Conservation (phyloP, 225 moss, liverwort and hornwort genomes). For the Neckera pumila region DNA sequence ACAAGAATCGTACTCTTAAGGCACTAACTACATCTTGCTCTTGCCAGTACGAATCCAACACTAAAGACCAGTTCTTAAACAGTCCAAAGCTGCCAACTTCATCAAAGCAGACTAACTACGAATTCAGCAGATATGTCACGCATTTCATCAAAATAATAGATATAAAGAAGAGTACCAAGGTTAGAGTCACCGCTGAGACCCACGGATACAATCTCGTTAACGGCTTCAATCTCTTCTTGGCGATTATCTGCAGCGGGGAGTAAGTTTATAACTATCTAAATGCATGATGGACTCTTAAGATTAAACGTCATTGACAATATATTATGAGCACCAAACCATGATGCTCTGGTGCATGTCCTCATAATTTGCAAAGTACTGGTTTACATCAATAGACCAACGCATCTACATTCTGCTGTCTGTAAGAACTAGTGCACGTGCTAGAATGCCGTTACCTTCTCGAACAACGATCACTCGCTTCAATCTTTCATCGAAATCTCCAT, state of each 20-base stretch:
- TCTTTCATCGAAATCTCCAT: constrained; percentile 51
- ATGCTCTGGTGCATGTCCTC: neutral
- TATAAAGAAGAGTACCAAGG: constrained; percentile 25
- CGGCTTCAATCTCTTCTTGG: constrained; percentile 43
- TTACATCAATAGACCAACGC: neutral
- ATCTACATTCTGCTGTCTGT: neutral
- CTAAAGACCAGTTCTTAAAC: neutral
- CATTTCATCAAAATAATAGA: neutral
- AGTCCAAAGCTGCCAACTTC: neutral
- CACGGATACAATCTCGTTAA: constrained; percentile 65
- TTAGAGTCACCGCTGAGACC: constrained; percentile 38
- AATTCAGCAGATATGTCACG: neutral
- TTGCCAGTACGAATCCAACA: neutral
- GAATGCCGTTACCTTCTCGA: constrained; percentile 53
- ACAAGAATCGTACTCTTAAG: neutral
- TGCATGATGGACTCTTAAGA: neutral
- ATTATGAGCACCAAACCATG: neutral
- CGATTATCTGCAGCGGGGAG: constrained; percentile 39
- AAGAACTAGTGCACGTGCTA: neutral
- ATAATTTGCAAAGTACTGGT: neutral
- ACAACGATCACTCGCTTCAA: constrained; percentile 53
- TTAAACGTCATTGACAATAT: neutral
- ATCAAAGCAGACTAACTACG: neutral
- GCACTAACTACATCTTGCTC: neutral
- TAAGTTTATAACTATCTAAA: neutral